Evolutionary conservation across 768 basidiomycete genomes (phyloP).

Genomic region (Tulasnella sp.): DNA sequence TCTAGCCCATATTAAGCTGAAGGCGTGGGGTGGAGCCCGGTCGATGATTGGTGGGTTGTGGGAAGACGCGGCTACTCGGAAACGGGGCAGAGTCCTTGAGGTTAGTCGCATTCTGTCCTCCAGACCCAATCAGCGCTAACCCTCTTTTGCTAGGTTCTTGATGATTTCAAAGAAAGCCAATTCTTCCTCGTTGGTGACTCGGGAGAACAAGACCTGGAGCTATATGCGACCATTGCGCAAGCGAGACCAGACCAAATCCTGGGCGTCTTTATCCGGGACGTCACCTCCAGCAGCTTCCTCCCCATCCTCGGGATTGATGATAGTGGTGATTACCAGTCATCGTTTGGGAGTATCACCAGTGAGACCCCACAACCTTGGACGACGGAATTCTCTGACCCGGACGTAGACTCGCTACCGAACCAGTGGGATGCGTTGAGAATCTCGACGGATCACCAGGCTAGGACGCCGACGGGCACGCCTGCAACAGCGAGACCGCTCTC

Average conservation of each 20-base stretch:
- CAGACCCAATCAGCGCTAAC: no score
- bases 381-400: no score
- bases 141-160: conserved; percentile 34
- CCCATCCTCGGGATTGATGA: background rate
- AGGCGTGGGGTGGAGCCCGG: conserved; percentile 56
- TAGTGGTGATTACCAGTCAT: no score
- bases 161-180: conserved; percentile 56
- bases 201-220: conserved; percentile 90
- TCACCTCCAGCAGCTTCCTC: conserved; percentile 27
- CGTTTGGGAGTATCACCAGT: no score
- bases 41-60: conserved; percentile 76
- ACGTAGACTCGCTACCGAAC: no score
- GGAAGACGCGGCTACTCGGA: conserved; percentile 66
- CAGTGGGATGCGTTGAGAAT: no score
- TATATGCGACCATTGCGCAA: conserved; percentile 67
- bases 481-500: no score
- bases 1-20: conserved; percentile 64
- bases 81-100: conserved; percentile 70
- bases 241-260: conserved; percentile 55
- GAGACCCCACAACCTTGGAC: no score
- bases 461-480: no score
- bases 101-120: conserved; percentile 17
- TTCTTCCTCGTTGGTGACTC: conserved; percentile 88
- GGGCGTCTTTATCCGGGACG: conserved; percentile 78
- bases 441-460: no score